Evolutionary conservation across 768 basidiomycete genomes (phyloP), one percentile per base, ranked within the genome.

Genomic region (Russula olivacea): DNA sequence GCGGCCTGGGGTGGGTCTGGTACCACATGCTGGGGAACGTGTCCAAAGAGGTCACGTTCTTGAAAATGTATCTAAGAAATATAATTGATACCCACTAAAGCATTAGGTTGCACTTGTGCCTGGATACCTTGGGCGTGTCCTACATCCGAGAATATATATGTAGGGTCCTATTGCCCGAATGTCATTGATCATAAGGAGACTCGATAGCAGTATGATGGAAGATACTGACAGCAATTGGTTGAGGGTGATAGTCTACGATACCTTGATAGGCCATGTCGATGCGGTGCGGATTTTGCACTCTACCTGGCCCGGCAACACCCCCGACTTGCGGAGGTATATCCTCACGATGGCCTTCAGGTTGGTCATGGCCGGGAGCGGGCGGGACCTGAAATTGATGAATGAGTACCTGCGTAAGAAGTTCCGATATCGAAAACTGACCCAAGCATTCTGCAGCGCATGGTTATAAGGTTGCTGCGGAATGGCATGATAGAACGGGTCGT

Each of bases 361-460:
- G 58, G 38, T 5, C n/a, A 23, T 45, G 14, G 43, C 0, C 1
- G 8, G n/a, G 45, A 51, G 49, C 38, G n/a, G 25, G 58, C 1
- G n/a, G 40, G n/a, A 41, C 50, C 58, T 59, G 6, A 47, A 15
- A 45, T 21, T 21, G 5, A 41, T 41, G 45, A 45, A 34, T 34
- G 10, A 30, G 11, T 25, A 59, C 14, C 38, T 5, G 38, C 14
- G 38, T 15, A 11, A 32, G 12, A 38, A 10, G 21, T 7, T 1
- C 4, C 5, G 7, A 49, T 15, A 11, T 19, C 8, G 3, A 11
- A n/a, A 19, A 43, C 41, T 19, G 41, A 43, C 41, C 40, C 40
- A 40, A 40, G 40, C 40, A 40, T 40, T 17, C 17, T 40, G 40
- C 40, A 17, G 40, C 7, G 40, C 15, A 15, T 40, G 88, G 34